Conservation (phyloP, 2,329 filamentous ascomycete species). For the Clonostachys rosea region DNA sequence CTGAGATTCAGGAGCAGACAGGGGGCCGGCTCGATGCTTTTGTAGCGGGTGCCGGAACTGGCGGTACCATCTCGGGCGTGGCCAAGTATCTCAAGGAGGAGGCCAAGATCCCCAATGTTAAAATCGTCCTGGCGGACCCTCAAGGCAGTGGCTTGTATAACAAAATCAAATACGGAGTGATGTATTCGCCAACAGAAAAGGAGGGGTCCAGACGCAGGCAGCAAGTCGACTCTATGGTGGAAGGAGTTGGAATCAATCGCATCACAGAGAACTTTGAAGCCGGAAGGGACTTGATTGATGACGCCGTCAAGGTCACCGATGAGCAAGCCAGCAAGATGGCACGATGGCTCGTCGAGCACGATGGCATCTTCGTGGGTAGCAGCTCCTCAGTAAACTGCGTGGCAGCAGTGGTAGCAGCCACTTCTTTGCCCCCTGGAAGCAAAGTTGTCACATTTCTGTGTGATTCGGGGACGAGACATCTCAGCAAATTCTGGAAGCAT, state of each 20-base stretch:
- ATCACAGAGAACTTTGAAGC: constrained; percentile 92
- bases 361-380: constrained; percentile 91
- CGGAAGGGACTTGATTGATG: constrained; percentile 80
- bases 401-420: constrained; percentile 66
- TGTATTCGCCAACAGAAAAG: constrained; percentile 85
- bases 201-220: constrained; percentile 86
- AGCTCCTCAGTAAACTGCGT: constrained; percentile 97
- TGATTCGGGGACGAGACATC: constrained; percentile 75
- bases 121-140: constrained; percentile 84
- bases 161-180: constrained; percentile 86
- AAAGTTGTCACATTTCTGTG: constrained; percentile 80
- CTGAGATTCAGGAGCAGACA: constrained; percentile 82
- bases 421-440: constrained; percentile 55
- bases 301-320: constrained; percentile 85
- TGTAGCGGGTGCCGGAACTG: constrained; percentile 89
- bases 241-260: constrained; percentile 92
- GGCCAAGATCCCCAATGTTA: constrained; percentile 47
- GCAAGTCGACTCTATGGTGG: constrained; percentile 94
- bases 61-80: constrained; percentile 87
- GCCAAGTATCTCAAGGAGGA: constrained; percentile 76
- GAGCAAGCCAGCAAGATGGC: constrained; percentile 90
- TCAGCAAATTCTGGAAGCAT: constrained; percentile 81
- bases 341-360: constrained; percentile 91
- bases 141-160: constrained; percentile 93
- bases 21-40: constrained; percentile 76